Percentiles rank a stretch among this genome's conserved stretches.
phyloP scores from a whole-genome alignment of 305 asterid genomes.

The Fraxinus xanthoxyloides region DNA sequence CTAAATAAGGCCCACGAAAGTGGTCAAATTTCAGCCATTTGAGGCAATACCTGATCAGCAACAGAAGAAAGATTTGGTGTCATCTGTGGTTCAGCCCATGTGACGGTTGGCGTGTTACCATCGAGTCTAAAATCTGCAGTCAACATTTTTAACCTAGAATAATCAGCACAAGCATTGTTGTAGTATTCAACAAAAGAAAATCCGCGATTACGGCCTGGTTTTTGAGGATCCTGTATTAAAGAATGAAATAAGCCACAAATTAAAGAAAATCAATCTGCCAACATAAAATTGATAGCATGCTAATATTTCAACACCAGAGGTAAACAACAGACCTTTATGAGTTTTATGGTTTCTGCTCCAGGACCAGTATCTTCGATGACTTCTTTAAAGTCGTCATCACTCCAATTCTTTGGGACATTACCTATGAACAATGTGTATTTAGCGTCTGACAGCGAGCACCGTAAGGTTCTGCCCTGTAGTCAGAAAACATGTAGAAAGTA shows the following conservation, averaged over 20 bases:
- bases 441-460: constrained; percentile 87
- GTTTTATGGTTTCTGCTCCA: constrained; percentile 84
- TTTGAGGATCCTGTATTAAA: constrained; percentile 75
- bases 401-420: constrained; percentile 84
- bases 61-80: constrained; percentile 81
- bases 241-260: constrained; percentile 17
- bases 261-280: constrained; percentile 15
- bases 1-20: neutral
- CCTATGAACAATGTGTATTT: constrained; percentile 89
- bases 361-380: constrained; percentile 79
- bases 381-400: constrained; percentile 68
- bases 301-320: constrained; percentile 7
- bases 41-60: constrained; percentile 65
- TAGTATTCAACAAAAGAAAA: constrained; percentile 93
- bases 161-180: constrained; percentile 97
- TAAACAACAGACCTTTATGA: constrained; percentile 59
- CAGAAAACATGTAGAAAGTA: constrained; percentile 26
- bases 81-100: constrained; percentile 96
- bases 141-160: constrained; percentile 75
- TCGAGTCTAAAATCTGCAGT: constrained; percentile 69
- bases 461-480: constrained; percentile 75
- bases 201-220: constrained; percentile 81
- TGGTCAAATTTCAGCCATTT: constrained; percentile 14
- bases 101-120: constrained; percentile 79
- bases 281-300: constrained; percentile 12